Conservation (phyloP, 352 stramenopile genomes). For the Pythium sukuiense region DNA sequence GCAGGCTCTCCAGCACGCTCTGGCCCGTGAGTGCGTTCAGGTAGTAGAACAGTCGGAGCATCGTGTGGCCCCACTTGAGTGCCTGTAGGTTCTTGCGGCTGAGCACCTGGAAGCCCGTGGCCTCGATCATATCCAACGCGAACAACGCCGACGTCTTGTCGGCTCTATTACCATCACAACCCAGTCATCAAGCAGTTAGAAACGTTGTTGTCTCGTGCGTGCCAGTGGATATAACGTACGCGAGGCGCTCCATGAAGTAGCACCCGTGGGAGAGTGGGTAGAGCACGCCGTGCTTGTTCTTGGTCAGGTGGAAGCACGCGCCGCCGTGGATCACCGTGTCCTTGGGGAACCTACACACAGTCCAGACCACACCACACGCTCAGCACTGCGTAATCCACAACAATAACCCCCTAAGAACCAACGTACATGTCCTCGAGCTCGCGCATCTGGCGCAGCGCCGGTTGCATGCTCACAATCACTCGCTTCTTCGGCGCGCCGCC, state of each 20-base stretch:
- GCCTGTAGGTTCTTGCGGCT: constrained; percentile 80
- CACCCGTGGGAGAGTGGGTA: constrained; percentile 64
- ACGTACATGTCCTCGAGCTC: constrained; percentile 59
- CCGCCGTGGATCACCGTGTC: constrained; percentile 69
- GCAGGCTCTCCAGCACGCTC: constrained; percentile 50
- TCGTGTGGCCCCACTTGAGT: constrained; percentile 79
- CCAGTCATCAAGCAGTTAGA: constrained; percentile 2
- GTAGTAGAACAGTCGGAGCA: constrained; percentile 81
- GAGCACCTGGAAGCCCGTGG: constrained; percentile 69
- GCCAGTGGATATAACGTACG: constrained; percentile 41
- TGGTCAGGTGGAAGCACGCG: constrained; percentile 67
- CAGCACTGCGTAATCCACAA: not conserved
- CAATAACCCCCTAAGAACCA: not conserved
- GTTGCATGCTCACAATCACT: constrained; percentile 66
- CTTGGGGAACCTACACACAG: constrained; percentile 49
- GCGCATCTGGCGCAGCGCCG: constrained; percentile 50
- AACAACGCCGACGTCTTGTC: constrained; percentile 74
- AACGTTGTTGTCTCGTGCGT: not conserved
- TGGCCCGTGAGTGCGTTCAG: constrained; percentile 66
- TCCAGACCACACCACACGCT: not conserved
- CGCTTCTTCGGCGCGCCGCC: constrained; percentile 33
- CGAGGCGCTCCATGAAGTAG: constrained; percentile 77
- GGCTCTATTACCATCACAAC: constrained; percentile 34
- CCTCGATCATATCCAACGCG: constrained; percentile 70
- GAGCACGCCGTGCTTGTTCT: constrained; percentile 45